Conservation (phyloP, 2,329 filamentous ascomycete species). For the Colletotrichum salicis region DNA sequence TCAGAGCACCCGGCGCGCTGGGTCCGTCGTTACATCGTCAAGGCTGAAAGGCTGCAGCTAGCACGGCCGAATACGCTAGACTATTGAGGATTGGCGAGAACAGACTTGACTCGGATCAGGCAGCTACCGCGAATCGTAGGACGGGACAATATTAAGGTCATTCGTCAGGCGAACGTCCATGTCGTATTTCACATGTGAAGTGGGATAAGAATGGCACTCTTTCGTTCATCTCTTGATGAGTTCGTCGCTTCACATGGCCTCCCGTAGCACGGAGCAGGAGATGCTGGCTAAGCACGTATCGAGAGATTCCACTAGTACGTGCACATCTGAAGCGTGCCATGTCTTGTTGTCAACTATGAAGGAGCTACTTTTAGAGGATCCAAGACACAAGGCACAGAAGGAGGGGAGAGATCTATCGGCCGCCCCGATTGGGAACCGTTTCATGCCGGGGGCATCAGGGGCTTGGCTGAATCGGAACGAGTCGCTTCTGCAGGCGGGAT, state of each 20-base stretch:
- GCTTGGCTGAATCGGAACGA: neutral
- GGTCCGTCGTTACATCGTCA: conserved; percentile 4
- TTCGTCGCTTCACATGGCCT: neutral
- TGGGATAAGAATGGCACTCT: neutral
- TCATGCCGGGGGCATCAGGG: neutral
- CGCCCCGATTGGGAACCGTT: neutral
- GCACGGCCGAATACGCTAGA: neutral
- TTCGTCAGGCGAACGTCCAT: neutral
- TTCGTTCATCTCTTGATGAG: neutral
- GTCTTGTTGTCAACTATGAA: neutral
- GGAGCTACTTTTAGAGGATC: neutral
- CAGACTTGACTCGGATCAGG: neutral
- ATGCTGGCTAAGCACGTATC: neutral
- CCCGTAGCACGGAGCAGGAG: neutral
- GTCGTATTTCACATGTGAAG: neutral
- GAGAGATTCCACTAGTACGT: neutral
- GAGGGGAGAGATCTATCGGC: neutral
- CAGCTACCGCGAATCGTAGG: neutral
- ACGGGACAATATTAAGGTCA: neutral
- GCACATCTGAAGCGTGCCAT: neutral
- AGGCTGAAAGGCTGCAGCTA: neutral
- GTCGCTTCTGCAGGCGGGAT: neutral
- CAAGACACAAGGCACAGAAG: neutral
- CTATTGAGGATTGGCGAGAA: neutral
- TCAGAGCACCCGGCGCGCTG: conserved; percentile 3